phyloP scores from a whole-genome alignment of 78 protist species.

The Guillardia theta region DNA sequence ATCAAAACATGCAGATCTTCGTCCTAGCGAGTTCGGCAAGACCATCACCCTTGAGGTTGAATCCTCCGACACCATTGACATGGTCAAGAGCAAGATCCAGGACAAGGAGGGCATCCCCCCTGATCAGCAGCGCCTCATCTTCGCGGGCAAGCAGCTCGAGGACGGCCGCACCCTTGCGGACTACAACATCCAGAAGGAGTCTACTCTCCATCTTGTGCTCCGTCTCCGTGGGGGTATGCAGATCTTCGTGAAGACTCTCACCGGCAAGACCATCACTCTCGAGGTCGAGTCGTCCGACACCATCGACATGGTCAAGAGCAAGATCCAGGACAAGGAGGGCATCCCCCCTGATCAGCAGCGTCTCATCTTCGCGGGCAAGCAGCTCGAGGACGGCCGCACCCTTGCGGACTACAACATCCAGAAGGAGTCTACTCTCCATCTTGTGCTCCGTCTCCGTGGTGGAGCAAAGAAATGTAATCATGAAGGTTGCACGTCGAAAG shows the following conservation, averaged over 20 bases:
- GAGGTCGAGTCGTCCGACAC: constrained; percentile 58
- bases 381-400: background rate
- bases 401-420: constrained; percentile 79
- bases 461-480: background rate
- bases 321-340: constrained; percentile 77
- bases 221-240: constrained; percentile 53
- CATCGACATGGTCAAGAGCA: constrained; percentile 46
- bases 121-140: constrained; percentile 77
- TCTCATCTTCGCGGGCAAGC: constrained; percentile 68
- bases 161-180: constrained; percentile 63
- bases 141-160: constrained; percentile 60
- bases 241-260: constrained; percentile 79
- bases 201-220: constrained; percentile 41
- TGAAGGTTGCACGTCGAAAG: background rate
- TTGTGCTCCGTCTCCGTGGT: background rate
- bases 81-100: constrained; percentile 56
- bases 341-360: constrained; percentile 93
- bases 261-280: constrained; percentile 81
- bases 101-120: constrained; percentile 93
- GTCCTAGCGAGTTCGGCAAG: constrained; percentile 83
- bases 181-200: constrained; percentile 84
- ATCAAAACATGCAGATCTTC: constrained; percentile 60
- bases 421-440: constrained; percentile 66
- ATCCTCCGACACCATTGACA: constrained; percentile 43
- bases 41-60: constrained; percentile 75